Percentiles rank a stretch among this genome's conserved stretches.
Evolutionary conservation across 2,329 filamentous ascomycete genomes (phyloP).

Genomic region (Trichophyton verrucosum): DNA sequence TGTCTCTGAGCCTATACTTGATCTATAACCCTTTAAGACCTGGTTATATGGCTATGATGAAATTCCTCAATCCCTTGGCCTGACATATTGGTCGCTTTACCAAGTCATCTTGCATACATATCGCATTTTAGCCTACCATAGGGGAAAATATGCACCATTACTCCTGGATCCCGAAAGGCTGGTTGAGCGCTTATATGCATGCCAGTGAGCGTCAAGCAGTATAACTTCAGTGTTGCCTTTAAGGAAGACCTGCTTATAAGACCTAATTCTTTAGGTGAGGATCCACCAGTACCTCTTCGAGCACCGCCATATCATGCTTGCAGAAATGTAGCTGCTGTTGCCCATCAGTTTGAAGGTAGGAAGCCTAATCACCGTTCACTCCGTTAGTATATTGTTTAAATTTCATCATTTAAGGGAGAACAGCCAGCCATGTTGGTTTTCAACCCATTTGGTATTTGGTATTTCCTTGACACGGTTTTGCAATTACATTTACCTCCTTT

Average conservation of each 20-base stretch:
- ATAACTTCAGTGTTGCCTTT: neutral
- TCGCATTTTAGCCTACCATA: neutral
- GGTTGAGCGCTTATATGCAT: neutral
- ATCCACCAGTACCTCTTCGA: neutral
- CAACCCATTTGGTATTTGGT: neutral
- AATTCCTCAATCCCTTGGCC: neutral
- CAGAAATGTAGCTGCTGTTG: neutral
- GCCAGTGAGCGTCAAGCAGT: neutral
- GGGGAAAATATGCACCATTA: neutral
- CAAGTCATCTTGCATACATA: neutral
- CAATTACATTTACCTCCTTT: slow-evolving; percentile 7
- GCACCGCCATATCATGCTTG: neutral
- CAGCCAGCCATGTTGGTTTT: neutral
- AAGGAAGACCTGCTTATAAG: neutral
- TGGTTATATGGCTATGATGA: neutral
- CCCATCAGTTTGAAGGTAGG: neutral
- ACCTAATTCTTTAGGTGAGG: neutral
- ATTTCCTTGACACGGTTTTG: slow-evolving; percentile 9
- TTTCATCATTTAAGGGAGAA: neutral
- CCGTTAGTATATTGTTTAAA: neutral
- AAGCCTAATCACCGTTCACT: neutral
- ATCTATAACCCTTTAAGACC: neutral
- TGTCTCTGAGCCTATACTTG: neutral
- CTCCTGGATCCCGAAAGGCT: neutral
- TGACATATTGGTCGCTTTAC: neutral